Evolutionary conservation across 306 rosid genomes (phyloP).

Genomic region (Adenanthera pavonina): DNA sequence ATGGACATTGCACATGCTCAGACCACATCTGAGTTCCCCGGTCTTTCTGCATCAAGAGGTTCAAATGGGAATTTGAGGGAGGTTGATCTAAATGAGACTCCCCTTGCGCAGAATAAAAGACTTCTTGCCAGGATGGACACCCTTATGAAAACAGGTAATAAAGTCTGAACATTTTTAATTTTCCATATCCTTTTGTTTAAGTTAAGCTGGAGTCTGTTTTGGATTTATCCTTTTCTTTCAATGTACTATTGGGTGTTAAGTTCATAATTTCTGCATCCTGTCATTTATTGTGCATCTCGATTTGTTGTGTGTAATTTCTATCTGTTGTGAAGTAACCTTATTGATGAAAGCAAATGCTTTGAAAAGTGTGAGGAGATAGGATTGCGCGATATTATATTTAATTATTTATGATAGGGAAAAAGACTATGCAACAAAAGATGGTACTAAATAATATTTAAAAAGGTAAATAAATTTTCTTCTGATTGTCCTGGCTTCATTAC

Average conservation of each 20-base stretch:
- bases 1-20: constrained; percentile 80
- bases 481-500: not conserved
- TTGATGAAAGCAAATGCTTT: not conserved
- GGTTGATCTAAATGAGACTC: constrained; percentile 92
- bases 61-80: constrained; percentile 72
- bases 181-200: not conserved
- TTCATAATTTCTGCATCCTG: not conserved
- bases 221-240: not conserved
- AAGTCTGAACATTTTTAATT: not conserved
- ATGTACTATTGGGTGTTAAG: not conserved
- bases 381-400: not conserved
- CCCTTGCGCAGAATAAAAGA: constrained; percentile 64
- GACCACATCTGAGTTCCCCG: constrained; percentile 55
- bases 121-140: constrained; percentile 69
- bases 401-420: not conserved
- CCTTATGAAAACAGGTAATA: constrained; percentile 82
- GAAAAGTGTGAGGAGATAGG: not conserved
- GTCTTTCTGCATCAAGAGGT: constrained; percentile 57
- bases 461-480: not conserved
- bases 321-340: not conserved
- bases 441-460: not conserved
- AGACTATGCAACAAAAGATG: not conserved
- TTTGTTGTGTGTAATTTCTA: not conserved
- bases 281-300: not conserved
- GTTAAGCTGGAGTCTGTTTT: not conserved